These are phyloP conservation scores for Fraxinus excelsior DNA, from an alignment of 257 asterid genomes.

Conservation along the genomic window DNA sequence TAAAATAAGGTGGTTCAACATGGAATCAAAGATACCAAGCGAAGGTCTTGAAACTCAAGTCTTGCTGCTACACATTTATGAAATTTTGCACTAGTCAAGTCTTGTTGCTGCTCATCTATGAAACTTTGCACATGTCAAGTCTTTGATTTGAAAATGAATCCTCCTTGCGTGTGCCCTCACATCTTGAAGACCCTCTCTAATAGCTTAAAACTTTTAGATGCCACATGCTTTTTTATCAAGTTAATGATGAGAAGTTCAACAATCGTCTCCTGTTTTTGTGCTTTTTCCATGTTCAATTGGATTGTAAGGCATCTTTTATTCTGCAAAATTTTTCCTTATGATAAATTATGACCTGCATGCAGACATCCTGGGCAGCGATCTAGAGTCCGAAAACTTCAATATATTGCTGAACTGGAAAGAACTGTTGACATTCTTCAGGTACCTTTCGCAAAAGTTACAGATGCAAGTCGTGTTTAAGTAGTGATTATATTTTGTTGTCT, in stretches of 20 bases:
- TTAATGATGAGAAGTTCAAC: neutral
- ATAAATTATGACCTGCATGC: slow-evolving; percentile 22
- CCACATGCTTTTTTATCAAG: too few relatives aligned
- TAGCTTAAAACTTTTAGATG: neutral
- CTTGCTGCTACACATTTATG: neutral
- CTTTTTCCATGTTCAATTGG: neutral
- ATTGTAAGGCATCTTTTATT: neutral
- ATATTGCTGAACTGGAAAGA: slow-evolving; percentile 78
- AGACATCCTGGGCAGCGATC: slow-evolving; percentile 91
- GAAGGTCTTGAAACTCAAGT: neutral
- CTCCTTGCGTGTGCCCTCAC: neutral
- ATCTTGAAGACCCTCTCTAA: neutral
- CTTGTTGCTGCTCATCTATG: neutral
- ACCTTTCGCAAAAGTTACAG: slow-evolving; percentile 9
- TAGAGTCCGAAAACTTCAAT: slow-evolving; percentile 78
- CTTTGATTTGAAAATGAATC: neutral
- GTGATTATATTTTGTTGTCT: neutral
- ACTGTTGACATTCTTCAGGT: slow-evolving; percentile 71
- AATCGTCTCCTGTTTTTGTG: neutral
- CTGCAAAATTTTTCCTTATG: slow-evolving; percentile 16
- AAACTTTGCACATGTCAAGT: neutral
- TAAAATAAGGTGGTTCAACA: neutral
- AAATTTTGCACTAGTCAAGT: too few relatives aligned
- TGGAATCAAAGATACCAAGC: neutral
- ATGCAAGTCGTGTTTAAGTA: neutral